phyloP scores from a whole-genome alignment of 345 rosid species.

The Linum trigynum region DNA sequence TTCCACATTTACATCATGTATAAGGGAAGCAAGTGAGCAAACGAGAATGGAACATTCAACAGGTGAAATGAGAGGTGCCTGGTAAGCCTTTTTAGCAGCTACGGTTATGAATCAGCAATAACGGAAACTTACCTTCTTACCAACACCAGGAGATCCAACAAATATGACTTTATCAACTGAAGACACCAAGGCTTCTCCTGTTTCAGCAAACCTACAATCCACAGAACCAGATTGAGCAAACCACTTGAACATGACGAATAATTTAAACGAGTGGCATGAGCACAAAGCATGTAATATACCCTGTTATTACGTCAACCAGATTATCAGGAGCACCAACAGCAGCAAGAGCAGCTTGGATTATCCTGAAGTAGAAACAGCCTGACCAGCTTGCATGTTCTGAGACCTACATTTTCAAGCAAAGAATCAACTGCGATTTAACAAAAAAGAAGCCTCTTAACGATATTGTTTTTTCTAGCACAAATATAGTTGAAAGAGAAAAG shows the following conservation, averaged over 20 bases:
- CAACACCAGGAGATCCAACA: slow-evolving; percentile 96
- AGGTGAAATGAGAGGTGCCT: neutral
- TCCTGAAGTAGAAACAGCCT: slow-evolving; percentile 82
- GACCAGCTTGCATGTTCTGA: slow-evolving; percentile 98
- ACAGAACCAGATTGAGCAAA: slow-evolving; percentile 11
- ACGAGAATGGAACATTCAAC: neutral
- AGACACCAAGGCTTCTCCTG: slow-evolving; percentile 92
- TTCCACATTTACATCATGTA: neutral
- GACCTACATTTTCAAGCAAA: slow-evolving; percentile 40
- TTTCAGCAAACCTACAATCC: slow-evolving; percentile 68
- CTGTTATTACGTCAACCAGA: slow-evolving; percentile 87
- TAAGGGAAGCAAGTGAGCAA: neutral
- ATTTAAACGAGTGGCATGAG: slow-evolving; percentile 6
- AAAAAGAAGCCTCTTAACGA: neutral
- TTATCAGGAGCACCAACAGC: slow-evolving; percentile 96
- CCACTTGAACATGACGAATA: slow-evolving; percentile 1
- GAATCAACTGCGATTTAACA: slow-evolving; percentile 7
- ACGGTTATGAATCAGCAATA: neutral
- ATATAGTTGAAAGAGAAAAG: neutral
- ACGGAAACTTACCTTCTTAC: slow-evolving; percentile 63
- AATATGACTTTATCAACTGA: slow-evolving; percentile 89
- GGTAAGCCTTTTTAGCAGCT: neutral
- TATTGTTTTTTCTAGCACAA: slow-evolving; percentile 1
- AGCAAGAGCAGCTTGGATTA: slow-evolving; percentile 93
- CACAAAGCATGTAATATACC: slow-evolving; percentile 35